Percentiles rank a stretch among this genome's conserved stretches.
phyloP scores from a whole-genome alignment of 202 grass and related monocot genomes.

The Hordeum pubiflorum region DNA sequence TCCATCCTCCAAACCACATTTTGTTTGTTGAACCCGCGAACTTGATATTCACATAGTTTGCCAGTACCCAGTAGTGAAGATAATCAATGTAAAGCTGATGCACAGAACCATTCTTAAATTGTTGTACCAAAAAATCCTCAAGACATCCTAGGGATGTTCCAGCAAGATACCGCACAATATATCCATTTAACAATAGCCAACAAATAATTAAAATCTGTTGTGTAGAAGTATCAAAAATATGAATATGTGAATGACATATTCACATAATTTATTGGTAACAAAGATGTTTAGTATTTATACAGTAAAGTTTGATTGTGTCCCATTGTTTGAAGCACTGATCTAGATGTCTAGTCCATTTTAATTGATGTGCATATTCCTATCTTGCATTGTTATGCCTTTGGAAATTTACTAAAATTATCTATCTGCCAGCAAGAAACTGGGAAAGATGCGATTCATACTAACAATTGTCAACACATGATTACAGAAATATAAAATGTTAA shows the following conservation, averaged over 20 bases:
- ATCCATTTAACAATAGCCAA: background rate
- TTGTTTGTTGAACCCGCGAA: background rate
- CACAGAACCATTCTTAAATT: background rate
- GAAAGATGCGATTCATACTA: background rate
- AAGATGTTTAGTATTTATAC: background rate
- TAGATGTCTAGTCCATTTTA: background rate
- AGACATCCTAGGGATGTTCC: background rate
- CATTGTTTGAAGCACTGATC: slow-evolving; percentile 2
- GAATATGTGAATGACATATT: background rate
- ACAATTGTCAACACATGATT: background rate
- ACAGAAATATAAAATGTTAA: background rate
- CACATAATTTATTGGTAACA: background rate
- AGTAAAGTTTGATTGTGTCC: background rate
- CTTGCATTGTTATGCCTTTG: background rate
- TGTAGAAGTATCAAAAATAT: background rate
- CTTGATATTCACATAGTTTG: background rate
- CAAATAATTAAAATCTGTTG: background rate
- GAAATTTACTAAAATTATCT: background rate
- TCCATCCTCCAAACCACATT: background rate
- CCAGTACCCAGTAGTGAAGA: background rate
- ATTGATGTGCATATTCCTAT: background rate
- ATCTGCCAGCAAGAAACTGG: background rate
- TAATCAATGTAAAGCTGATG: background rate
- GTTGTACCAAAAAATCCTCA: background rate
- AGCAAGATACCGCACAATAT: background rate